Evolutionary conservation across 495 filamentous ascomycete genomes (phyloP), one percentile per base, ranked within the genome.

Genomic region (Terfezia boudieri): DNA sequence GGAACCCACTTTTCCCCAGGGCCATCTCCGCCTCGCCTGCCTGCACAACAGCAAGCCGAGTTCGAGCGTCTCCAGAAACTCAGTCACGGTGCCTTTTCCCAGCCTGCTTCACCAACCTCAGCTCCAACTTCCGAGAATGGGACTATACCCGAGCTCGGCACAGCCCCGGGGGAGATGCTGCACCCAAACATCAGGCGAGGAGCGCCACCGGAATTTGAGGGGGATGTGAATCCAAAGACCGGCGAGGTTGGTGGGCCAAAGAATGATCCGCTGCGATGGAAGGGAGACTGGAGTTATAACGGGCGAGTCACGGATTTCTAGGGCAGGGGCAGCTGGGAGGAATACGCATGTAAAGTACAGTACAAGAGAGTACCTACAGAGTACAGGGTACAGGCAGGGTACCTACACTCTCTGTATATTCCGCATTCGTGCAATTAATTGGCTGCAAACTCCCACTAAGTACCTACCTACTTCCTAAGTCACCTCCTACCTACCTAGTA

Each of bases 161-260:
- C 58, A 49, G n/a, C 58, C 7, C 59, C 56, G 43, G 56, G 64
- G 17, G 60, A 64, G 38, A 75, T 83, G 55, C 60, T 83, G 7
- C 83, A 87, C 64, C 82, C 82, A 0, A 76, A 87, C 71, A 67
- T 80, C 51, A 67, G 78, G 38, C 66, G 74, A 57, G 87, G 89
- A 17, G 79, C 86, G 49, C 73, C 77, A 66, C 90, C 90, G 2
- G 90, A 96, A 67, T 98, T 98, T 62, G 84, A 92, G 61, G 90
- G 90, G 41, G 86, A 96, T 41, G 74, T 72, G 56, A 95, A 98
- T 64, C 90, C 90, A 2, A 82, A 82, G 71, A 98, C 90, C 2
- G 92, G 92, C n/a, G 90, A 96, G 71, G 74, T 93, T 48, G 90
- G 88, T 7, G 90, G 90, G 12, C 90, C 90, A 16, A 98, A 96